phyloP scores from a whole-genome alignment of 2,329 filamentous ascomycete species.

The Graphilbum sp. region DNA sequence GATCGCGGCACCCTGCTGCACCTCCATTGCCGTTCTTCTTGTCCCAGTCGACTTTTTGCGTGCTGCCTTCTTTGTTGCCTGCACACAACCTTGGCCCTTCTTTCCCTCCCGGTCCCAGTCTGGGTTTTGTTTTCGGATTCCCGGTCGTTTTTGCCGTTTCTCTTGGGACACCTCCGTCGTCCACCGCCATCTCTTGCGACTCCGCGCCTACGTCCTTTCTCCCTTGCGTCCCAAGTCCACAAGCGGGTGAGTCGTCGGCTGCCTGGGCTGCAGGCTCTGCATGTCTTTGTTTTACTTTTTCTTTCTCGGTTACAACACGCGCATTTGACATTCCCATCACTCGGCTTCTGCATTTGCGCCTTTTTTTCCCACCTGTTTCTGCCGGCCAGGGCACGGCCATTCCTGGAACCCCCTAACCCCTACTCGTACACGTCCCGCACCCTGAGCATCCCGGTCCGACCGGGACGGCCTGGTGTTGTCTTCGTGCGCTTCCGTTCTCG shows the following conservation, averaged over 20 bases:
- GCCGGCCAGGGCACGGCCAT: too few species aligned
- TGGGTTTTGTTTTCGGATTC: too few species aligned
- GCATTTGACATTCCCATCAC: too few species aligned
- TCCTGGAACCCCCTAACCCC: too few species aligned
- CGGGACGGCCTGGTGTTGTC: not conserved
- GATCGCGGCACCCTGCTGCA: conserved; percentile 6
- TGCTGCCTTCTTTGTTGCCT: conserved; percentile 1
- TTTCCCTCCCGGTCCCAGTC: too few species aligned
- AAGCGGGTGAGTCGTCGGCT: not conserved
- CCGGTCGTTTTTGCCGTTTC: not conserved
- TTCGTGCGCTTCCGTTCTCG: too few species aligned
- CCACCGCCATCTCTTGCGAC: not conserved
- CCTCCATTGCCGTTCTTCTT: not conserved
- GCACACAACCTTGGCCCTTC: too few species aligned
- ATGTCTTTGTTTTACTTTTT: too few species aligned
- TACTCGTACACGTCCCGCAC: too few species aligned
- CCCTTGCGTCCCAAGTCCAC: not conserved
- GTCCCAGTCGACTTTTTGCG: conserved; percentile 1
- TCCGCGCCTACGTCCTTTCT: not conserved
- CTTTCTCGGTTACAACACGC: too few species aligned
- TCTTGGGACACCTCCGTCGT: not conserved
- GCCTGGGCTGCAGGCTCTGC: too few species aligned
- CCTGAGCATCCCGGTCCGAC: too few species aligned
- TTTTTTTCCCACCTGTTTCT: not conserved
- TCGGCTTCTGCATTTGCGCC: not conserved